Conservation (phyloP, 2,329 filamentous ascomycete species). For the Clarireedia homoeocarpa region DNA sequence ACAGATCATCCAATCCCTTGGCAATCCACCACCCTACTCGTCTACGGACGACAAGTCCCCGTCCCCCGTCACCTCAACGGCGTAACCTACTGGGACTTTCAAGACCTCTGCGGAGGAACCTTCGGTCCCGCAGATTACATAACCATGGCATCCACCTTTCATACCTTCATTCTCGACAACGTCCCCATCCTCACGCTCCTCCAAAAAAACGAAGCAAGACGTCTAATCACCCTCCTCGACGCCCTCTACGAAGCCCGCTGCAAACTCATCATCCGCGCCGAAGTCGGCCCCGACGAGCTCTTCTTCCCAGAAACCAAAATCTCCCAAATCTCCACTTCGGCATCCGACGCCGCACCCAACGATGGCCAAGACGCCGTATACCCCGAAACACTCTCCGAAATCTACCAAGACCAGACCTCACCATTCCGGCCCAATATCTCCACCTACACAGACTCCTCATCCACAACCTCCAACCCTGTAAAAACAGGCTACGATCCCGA, state of each 20-base stretch:
- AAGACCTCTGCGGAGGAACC: conserved; percentile 53
- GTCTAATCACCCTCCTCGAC: conserved; percentile 74
- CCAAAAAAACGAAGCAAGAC: conserved; percentile 72
- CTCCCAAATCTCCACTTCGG: conserved; percentile 5
- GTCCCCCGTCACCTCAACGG: conserved; percentile 52
- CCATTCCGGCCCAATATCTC: conserved; percentile 76
- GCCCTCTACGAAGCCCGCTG: conserved; percentile 77
- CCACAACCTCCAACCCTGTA: conserved; percentile 8
- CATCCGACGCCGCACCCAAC: conserved; percentile 31
- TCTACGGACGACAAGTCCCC: conserved; percentile 57
- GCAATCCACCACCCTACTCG: conserved; percentile 36
- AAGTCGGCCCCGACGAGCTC: conserved; percentile 60
- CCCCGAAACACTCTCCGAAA: conserved; percentile 61
- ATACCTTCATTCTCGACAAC: conserved; percentile 66
- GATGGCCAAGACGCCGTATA: conserved; percentile 45
- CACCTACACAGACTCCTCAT: conserved; percentile 42
- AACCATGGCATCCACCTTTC: conserved; percentile 69
- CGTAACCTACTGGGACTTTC: conserved; percentile 58
- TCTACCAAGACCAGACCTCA: conserved; percentile 68
- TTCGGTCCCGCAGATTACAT: conserved; percentile 80
- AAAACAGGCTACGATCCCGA: conserved; percentile 47
- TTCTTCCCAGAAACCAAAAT: conserved; percentile 60
- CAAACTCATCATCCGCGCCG: conserved; percentile 63
- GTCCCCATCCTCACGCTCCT: conserved; percentile 59
- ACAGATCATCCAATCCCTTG: conserved; percentile 32